Conservation (phyloP, 2,329 filamentous ascomycete genomes). For the Aspergillus tamarii region DNA sequence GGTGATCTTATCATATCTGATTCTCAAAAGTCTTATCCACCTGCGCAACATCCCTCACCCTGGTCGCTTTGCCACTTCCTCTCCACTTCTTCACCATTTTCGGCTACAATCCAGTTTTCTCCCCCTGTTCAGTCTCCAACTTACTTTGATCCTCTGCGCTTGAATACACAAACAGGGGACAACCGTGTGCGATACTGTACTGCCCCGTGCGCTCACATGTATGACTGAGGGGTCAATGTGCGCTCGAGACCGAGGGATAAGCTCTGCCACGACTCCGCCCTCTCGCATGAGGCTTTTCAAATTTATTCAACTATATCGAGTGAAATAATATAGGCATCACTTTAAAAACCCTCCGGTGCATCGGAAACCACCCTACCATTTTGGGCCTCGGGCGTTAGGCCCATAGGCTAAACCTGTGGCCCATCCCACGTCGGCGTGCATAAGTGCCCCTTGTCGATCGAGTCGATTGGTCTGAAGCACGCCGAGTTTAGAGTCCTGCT, state of each 20-base stretch:
- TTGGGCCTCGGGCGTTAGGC: slow-evolving; percentile 28
- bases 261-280: slow-evolving; percentile 3
- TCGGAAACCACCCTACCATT: slow-evolving; percentile 22
- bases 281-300: not conserved
- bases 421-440: slow-evolving; percentile 34
- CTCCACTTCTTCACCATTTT: slow-evolving; percentile 16
- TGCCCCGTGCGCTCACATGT: not conserved
- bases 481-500: slow-evolving; percentile 16
- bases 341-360: slow-evolving; percentile 15
- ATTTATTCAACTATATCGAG: not conserved
- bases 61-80: slow-evolving; percentile 24
- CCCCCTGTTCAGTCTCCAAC: slow-evolving; percentile 6
- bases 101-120: slow-evolving; percentile 6
- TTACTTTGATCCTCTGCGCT: not conserved
- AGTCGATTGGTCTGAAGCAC: slow-evolving; percentile 21
- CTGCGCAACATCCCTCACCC: slow-evolving; percentile 12
- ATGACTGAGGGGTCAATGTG: slow-evolving; percentile 5
- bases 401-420: slow-evolving; percentile 27
- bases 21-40: slow-evolving; percentile 14
- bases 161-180: not conserved
- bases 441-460: slow-evolving; percentile 38
- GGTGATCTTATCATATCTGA: slow-evolving; percentile 33
- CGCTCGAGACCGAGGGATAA: not conserved
- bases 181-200: slow-evolving; percentile 1
- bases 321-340: slow-evolving; percentile 6